Base-by-base conservation (phyloP, 1,284 basidiomycete species). In the Cystobasidium pallidum region DNA sequence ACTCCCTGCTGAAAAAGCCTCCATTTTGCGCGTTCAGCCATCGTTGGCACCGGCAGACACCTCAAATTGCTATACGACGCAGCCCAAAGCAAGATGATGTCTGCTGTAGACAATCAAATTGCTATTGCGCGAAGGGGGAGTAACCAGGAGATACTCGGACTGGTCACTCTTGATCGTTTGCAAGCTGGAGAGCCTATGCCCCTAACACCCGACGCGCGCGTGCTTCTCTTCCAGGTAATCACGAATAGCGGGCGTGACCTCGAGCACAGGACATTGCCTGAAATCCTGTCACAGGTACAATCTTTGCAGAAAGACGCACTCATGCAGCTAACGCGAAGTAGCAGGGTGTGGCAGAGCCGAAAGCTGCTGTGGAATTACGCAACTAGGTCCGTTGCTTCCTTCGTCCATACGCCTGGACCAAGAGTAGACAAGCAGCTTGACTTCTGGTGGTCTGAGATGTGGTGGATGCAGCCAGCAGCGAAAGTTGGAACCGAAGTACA, bases 361-460 rank as follows among this genome's bases (percentile, higher is more conserved):
- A 34, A 47, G 15, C n/a, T 64, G 24, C 17, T 39, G 17, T 64
- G 24, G 43, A 64, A 64, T 47, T n/a, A 34, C 7, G 43, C 41
- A 4, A 24, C 62, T 7, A 32, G 26, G 30, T 30, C 62, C n/a
- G 43, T 64, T 21, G 19, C 62, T 21, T 43, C 62, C 15, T 64
- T 64, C 34, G 24, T 64, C 26, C 62, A 64, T 51, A 45, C 51
- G 34, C 41, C 62, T 26, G 62, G 62, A 47, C 43, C 41, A n/a
- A 64, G 41, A 47, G 17, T 10, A 19, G 26, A 11, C 7, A 45
- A 45, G 21, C 34, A 64, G 26, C n/a, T 49, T 13, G 43, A 45
- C n/a, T 45, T 45, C n/a, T 64, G 49, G 30, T 64, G 62, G 62
- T 26, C 13, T 15, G 15, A 34, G 45, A 64, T 64, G 62, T 64